These are phyloP conservation scores for Eucalyptus lansdowneana DNA, from an alignment of 345 rosid genomes.

Conservation along the genomic window DNA sequence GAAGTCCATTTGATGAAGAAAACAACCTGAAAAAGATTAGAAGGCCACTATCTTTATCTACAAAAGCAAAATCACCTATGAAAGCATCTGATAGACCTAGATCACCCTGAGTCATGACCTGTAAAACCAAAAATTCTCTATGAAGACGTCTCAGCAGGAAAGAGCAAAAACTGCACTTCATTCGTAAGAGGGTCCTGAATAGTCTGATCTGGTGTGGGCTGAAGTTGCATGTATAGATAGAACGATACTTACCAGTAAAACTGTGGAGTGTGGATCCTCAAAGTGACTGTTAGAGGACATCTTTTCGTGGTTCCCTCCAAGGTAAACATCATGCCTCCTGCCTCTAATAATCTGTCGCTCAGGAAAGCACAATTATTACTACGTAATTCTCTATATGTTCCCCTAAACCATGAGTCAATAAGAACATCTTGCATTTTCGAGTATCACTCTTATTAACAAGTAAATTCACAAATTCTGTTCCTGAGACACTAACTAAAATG, in stretches of 20 bases:
- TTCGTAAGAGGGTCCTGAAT: not conserved
- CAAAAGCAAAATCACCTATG: slow-evolving; percentile 15
- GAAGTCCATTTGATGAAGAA: not conserved
- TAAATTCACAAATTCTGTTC: not conserved
- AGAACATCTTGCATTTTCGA: not conserved
- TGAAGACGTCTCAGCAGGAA: not conserved
- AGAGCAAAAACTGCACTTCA: not conserved
- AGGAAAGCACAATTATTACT: not conserved
- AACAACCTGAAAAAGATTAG: slow-evolving; percentile 49
- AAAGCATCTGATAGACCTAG: slow-evolving; percentile 83
- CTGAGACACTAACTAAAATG: not conserved
- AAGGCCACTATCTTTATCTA: slow-evolving; percentile 66
- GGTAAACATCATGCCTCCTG: slow-evolving; percentile 68
- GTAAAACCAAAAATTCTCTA: not conserved
- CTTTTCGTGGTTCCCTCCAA: slow-evolving; percentile 18
- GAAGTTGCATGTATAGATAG: not conserved
- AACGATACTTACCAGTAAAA: slow-evolving; percentile 80
- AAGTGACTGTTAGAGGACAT: slow-evolving; percentile 25
- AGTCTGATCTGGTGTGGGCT: not conserved
- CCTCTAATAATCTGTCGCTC: slow-evolving; percentile 46
- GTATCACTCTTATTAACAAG: not conserved
- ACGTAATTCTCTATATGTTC: not conserved
- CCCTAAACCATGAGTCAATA: not conserved
- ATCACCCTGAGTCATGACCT: slow-evolving; percentile 89
- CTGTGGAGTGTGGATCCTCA: slow-evolving; percentile 65